Evolutionary conservation across 148 eudicot species (phyloP).

Genomic region (Suaeda aralocaspica): DNA sequence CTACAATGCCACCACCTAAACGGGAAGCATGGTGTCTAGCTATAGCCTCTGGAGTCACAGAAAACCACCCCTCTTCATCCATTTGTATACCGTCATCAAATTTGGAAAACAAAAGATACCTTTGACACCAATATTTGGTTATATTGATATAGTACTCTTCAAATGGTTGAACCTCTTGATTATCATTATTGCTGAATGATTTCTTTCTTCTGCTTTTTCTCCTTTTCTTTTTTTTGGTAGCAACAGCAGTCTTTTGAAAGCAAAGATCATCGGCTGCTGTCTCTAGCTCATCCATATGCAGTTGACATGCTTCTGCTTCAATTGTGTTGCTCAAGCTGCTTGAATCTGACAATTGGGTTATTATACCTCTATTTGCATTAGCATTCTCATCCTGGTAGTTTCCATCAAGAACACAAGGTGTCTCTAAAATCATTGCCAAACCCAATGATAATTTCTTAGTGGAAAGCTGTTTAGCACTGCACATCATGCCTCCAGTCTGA

Average conservation of each 20-base stretch:
- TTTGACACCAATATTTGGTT: slow-evolving; percentile 82
- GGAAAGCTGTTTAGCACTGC: slow-evolving; percentile 12
- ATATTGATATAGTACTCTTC: slow-evolving; percentile 43
- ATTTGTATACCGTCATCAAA: slow-evolving; percentile 72
- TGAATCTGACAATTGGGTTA: slow-evolving; percentile 18
- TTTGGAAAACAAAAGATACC: slow-evolving; percentile 66
- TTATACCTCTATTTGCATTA: slow-evolving; percentile 3
- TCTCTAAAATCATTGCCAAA: background rate
- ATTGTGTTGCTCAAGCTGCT: slow-evolving; percentile 18
- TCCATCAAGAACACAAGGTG: slow-evolving; percentile 11
- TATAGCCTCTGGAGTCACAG: slow-evolving; percentile 83
- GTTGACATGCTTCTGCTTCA: slow-evolving; percentile 13
- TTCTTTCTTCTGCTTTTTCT: slow-evolving; percentile 49
- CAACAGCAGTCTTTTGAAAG: slow-evolving; percentile 18
- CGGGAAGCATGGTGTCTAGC: slow-evolving; percentile 87
- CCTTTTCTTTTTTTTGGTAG: slow-evolving; percentile 48
- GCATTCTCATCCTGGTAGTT: slow-evolving; percentile 20
- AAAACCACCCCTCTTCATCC: slow-evolving; percentile 99
- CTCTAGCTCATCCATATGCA: slow-evolving; percentile 11
- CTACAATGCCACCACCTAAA: slow-evolving; percentile 49
- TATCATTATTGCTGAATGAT: slow-evolving; percentile 30
- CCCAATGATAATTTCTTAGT: slow-evolving; percentile 12
- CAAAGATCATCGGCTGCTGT: slow-evolving; percentile 22
- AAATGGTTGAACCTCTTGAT: slow-evolving; percentile 30
- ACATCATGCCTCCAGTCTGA: background rate